Evolutionary conservation across 208 protist genomes (phyloP), one percentile per base, ranked within the genome.

Genomic region (Acanthamoeba lenticulata): DNA sequence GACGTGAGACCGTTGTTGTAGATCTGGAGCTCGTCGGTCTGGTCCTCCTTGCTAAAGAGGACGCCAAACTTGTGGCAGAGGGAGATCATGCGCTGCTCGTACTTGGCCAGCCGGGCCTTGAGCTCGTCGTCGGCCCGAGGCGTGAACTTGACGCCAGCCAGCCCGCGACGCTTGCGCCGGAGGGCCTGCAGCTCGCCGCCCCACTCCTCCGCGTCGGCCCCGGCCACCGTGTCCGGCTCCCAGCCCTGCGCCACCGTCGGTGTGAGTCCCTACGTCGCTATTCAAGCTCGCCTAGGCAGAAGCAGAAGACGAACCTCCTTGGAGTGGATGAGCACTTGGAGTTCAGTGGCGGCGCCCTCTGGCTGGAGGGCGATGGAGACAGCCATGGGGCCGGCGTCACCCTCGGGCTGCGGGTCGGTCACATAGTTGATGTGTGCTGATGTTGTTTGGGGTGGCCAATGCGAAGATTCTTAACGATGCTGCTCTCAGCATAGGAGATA

Each of bases 41-140:
- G 92, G 6, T 69, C 92, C 7, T 88, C 69, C 34, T 55, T 94
- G 32, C 79, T 67, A 24, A 44, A 94, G 21, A 94, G 44, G 9
- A 94, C 72, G 38, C 92, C 92, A 47, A 94, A 74, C 55, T 89
- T 94, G 92, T 90, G 67, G 44, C 69, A 94, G 4, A 47, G n/a
- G 24, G 83, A 90, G 5, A 90, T 90, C 52, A 69, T 90, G 27
- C 24, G 34, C 57, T 90, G 52, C 38, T 90, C 83, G 83, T 90
- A 90, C 29, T 60, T 60, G 0, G 38, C 27, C 44, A 85, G 34
- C 44, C 72, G 44, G 72, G 17, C 42, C 74, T 85, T 85, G 32
- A 85, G 74, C 5, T 21, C 74, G 3, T 85, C 74, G 44, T 85
- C 74, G 5, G 55, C 32, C 1, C 74, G 38, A 1, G 74, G 74